Conservation (phyloP, 306 rosid species). For the Macrotyloma uniflorum region DNA sequence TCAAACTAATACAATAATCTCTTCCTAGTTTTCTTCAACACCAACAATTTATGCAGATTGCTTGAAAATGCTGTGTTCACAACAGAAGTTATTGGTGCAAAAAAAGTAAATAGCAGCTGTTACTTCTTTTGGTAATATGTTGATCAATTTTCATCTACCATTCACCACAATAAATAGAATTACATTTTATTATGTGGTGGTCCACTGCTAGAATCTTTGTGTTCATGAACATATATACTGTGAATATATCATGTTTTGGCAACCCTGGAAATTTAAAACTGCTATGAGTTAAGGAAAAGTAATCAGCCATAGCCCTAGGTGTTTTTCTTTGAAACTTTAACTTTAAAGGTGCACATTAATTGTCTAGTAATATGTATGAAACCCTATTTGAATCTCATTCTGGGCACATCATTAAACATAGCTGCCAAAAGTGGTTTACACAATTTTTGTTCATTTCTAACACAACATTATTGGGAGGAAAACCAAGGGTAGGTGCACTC, state of each 20-base stretch:
- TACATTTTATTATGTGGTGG: not conserved
- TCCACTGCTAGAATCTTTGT: constrained; percentile 19
- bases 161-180: constrained; percentile 1
- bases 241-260: not conserved
- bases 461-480: constrained; percentile 27
- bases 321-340: not conserved
- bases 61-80: not conserved
- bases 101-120: not conserved
- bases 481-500: constrained; percentile 44
- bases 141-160: constrained; percentile 3
- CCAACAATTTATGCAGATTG: not conserved
- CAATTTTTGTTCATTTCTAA: constrained; percentile 17
- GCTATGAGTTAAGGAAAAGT: not conserved
- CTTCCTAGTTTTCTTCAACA: not conserved
- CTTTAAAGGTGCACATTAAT: not conserved
- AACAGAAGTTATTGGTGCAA: not conserved
- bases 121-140: not conserved
- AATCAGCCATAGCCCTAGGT: not conserved
- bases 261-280: not conserved
- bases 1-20: not conserved
- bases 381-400: not conserved
- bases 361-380: not conserved
- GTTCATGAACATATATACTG: not conserved
- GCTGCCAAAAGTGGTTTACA: not conserved
- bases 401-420: not conserved